Conservation (phyloP, 305 asterid species). For the Solanum hybrid region DNA sequence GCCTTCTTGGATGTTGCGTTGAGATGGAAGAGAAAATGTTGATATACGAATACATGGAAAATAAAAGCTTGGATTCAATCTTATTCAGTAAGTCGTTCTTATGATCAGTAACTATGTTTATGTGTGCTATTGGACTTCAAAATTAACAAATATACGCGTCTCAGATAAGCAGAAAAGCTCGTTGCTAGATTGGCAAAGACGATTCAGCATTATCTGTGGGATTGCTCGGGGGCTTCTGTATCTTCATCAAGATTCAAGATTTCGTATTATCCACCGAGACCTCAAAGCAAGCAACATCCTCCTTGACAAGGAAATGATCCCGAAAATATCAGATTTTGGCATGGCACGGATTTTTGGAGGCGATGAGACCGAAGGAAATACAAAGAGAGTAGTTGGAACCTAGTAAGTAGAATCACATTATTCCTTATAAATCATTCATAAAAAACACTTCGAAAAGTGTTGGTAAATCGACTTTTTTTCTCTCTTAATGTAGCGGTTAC, state of each 20-base stretch:
- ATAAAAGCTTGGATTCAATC: constrained; percentile 72
- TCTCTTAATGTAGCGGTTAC: constrained; percentile 60
- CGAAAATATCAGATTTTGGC: constrained; percentile 87
- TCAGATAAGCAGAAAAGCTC: constrained; percentile 51
- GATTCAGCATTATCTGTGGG: constrained; percentile 76
- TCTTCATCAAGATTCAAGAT: constrained; percentile 84
- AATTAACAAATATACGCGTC: background rate
- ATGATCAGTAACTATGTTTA: background rate
- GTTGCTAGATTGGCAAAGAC: constrained; percentile 56
- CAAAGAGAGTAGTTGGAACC: constrained; percentile 80
- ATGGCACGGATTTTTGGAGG: constrained; percentile 85
- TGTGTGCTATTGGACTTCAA: background rate
- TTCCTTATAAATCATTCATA: background rate
- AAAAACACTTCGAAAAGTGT: background rate
- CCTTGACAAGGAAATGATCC: constrained; percentile 69
- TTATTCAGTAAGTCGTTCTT: constrained; percentile 51
- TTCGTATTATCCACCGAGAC: constrained; percentile 78
- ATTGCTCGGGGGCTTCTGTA: constrained; percentile 81
- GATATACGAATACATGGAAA: constrained; percentile 79
- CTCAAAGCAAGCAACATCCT: constrained; percentile 85
- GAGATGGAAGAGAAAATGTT: constrained; percentile 81
- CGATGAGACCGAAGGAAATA: constrained; percentile 71
- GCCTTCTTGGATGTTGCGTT: constrained; percentile 70
- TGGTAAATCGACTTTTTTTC: background rate
- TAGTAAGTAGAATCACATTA: constrained; percentile 37